Evolutionary conservation across 768 basidiomycete genomes (phyloP).

Genomic region (Strobilomyces dryophilus): DNA sequence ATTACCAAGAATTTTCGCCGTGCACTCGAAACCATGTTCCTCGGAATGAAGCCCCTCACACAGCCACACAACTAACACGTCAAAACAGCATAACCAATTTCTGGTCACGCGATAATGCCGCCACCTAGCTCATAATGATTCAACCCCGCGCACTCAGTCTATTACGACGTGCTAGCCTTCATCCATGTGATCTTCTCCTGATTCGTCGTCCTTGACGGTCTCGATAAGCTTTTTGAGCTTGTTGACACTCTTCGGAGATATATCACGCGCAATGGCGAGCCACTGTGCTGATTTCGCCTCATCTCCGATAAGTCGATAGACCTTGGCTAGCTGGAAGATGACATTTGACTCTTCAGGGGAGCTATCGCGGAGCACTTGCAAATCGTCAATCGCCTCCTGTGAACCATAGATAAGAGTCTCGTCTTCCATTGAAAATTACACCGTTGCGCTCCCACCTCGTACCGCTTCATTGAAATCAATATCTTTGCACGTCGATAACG

Average conservation of each 20-base stretch:
- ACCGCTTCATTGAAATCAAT: conserved; percentile 77
- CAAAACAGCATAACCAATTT: conserved; percentile 16
- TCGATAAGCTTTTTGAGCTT: conserved; percentile 81
- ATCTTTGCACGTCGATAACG: conserved; percentile 93
- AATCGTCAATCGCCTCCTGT: conserved; percentile 77
- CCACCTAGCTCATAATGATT: conserved; percentile 2
- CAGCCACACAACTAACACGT: conserved; percentile 24
- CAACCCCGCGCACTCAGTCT: neutral
- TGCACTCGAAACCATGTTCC: conserved; percentile 32
- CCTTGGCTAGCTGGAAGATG: conserved; percentile 91
- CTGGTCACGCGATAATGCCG: conserved; percentile 24
- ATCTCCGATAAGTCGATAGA: conserved; percentile 80
- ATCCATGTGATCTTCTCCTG: conserved; percentile 66
- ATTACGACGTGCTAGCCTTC: conserved; percentile 43
- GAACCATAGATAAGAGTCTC: conserved; percentile 22
- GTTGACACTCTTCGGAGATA: conserved; percentile 84
- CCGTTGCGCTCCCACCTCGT: conserved; percentile 53
- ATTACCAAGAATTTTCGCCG: conserved; percentile 25
- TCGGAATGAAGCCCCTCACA: conserved; percentile 30
- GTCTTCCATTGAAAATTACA: conserved; percentile 20
- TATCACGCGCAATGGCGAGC: conserved; percentile 88
- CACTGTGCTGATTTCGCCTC: conserved; percentile 75
- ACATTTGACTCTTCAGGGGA: conserved; percentile 97
- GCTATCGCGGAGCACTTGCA: conserved; percentile 72
- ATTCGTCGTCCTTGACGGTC: conserved; percentile 58